Evolutionary conservation across 495 filamentous ascomycete genomes (phyloP), one percentile per base, ranked within the genome.

Genomic region (Elaphomyces granulatus): DNA sequence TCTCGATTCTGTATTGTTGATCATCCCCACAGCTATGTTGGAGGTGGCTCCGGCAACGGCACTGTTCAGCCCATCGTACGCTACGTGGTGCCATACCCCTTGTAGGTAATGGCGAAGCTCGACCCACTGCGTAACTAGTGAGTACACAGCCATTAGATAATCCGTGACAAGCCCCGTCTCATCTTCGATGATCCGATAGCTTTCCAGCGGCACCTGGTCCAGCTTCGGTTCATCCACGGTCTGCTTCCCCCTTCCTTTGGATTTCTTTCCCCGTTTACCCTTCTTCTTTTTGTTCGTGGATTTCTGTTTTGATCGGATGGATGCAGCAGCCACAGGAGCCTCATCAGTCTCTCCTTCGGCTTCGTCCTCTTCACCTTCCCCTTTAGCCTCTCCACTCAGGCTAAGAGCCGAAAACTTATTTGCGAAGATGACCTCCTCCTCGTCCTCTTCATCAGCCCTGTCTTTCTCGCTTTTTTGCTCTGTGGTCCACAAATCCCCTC

Each of bases 141-240:
- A 49, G 34, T 56, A 58, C n/a, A 56, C 55, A 17, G 63, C 61
- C 48, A 67, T 52, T 14, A 61, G 41, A 45, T 64, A 65, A 19
- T 64, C 56, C n/a, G n/a, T n/a, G 8, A 56, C 55, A 3, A 50
- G 15, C 0, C 48, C 44, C 30, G 41, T 45, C 15, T 55, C 43
- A 35, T 62, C 53, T 37, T 63, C 51, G 32, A 67, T 64, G 45
- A 72, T 60, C 34, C 52, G 57, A 45, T 62, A 71, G 39, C 51
- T 64, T 40, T 68, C 67, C 19, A 70, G 40, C 4, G 58, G 60
- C 20, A 61, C 36, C 16, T 59, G 48, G 17, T 51, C 46, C 16
- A 51, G 38, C 19, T 26, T 45, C 7, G 44, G 8, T 39, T 49
- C 45, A 20, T 41, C 33, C 12, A 42, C 34, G 14, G 40, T 14